Evolutionary conservation across 129 eudicot species (phyloP).

Genomic region (Erigeron canadensis): DNA sequence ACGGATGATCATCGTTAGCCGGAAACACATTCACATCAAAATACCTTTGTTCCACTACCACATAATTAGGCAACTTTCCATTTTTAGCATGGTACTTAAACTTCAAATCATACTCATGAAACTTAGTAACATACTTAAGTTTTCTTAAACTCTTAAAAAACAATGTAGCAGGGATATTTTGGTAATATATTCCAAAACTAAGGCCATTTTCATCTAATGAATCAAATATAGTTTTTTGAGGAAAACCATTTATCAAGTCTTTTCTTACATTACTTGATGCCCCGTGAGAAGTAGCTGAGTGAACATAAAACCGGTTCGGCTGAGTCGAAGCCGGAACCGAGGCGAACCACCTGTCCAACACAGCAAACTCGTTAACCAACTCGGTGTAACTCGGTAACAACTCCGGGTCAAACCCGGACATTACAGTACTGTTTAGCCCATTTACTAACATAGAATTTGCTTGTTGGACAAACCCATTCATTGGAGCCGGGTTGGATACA

Average conservation of each 20-base stretch:
- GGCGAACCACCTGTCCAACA: conserved; percentile 86
- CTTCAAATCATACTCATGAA: conserved; percentile 58
- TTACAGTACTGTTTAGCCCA: conserved; percentile 59
- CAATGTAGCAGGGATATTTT: conserved; percentile 80
- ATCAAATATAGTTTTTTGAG: conserved; percentile 88
- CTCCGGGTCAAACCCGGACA: conserved; percentile 84
- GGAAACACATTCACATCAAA: conserved; percentile 68
- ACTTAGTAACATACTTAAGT: conserved; percentile 55
- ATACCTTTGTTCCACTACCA: conserved; percentile 85
- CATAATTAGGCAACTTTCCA: conserved; percentile 85
- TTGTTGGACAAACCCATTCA: conserved; percentile 93
- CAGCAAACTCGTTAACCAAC: conserved; percentile 81
- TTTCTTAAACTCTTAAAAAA: conserved; percentile 73
- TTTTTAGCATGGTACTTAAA: conserved; percentile 64
- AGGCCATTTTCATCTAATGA: conserved; percentile 77
- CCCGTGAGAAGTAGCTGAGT: conserved; percentile 89
- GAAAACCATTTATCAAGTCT: conserved; percentile 72
- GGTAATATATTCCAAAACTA: conserved; percentile 82
- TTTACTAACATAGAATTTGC: conserved; percentile 59
- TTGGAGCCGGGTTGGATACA: conserved; percentile 63
- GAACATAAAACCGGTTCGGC: conserved; percentile 89
- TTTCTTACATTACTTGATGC: conserved; percentile 90
- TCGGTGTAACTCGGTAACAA: conserved; percentile 64
- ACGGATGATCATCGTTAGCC: conserved; percentile 95
- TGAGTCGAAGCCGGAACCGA: conserved; percentile 96